Conservation (phyloP, 2,329 filamentous ascomycete genomes). For the Cadophora sp. region DNA sequence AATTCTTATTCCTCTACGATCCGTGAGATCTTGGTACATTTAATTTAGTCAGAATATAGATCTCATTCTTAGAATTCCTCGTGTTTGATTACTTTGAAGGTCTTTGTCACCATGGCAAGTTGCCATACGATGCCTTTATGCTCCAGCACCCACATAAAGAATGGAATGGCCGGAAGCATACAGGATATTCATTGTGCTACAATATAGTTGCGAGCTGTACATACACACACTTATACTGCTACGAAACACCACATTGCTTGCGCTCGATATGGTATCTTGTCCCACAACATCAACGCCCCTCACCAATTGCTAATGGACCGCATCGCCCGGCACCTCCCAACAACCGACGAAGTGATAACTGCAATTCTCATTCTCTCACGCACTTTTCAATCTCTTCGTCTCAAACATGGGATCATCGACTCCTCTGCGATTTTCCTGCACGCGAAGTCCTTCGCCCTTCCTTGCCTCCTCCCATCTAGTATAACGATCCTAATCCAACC, state of each 20-base stretch:
- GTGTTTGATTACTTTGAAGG: background rate
- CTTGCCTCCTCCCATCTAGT: background rate
- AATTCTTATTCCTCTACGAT: background rate
- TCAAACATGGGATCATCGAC: constrained; percentile 9
- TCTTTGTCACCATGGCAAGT: background rate
- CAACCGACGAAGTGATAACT: constrained; percentile 5
- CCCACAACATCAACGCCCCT: background rate
- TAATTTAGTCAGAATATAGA: background rate
- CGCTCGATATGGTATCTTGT: background rate
- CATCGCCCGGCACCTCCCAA: background rate
- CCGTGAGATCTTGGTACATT: background rate
- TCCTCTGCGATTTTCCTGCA: constrained; percentile 8
- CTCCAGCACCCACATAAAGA: constrained; percentile 5
- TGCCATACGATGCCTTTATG: constrained; percentile 1
- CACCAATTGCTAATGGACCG: background rate
- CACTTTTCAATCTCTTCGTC: background rate
- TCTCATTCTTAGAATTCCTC: background rate
- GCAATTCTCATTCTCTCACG: constrained; percentile 7
- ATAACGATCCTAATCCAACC: constrained; percentile 20
- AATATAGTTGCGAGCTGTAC: background rate
- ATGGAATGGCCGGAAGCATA: background rate
- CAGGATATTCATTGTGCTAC: too few relatives aligned
- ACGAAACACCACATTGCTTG: background rate
- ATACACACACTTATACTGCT: background rate
- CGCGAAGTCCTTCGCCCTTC: background rate